These are phyloP conservation scores for Scenedesmus sp. DNA, from an alignment of 163 green algal genomes.

Conservation along the genomic window DNA sequence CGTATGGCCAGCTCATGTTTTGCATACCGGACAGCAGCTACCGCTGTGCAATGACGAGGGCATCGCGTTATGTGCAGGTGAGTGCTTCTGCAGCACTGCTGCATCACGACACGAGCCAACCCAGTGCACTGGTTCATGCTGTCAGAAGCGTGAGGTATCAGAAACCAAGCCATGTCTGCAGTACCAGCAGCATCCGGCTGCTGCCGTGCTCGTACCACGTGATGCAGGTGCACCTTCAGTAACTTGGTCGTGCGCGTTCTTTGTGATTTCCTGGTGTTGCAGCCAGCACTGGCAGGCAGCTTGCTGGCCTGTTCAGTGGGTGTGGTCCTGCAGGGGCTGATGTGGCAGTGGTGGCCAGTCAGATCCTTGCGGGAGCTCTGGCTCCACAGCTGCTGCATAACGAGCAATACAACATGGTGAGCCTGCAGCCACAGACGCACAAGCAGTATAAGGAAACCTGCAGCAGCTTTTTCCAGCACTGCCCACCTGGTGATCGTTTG, in stretches of 20 bases:
- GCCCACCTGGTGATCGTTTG: no score
- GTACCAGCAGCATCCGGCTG: not conserved
- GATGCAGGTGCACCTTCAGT: not conserved
- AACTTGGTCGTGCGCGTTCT: not conserved
- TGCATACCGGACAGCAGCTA: not conserved
- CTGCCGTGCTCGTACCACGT: constrained; percentile 2
- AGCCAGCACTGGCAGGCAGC: not conserved
- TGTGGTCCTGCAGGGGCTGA: constrained; percentile 1
- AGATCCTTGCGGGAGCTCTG: not conserved
- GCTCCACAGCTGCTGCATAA: not conserved
- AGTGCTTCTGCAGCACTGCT: no score
- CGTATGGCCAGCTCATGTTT: not conserved
- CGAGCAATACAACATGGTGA: constrained; percentile 19
- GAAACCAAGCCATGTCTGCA: not conserved
- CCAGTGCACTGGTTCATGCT: not conserved
- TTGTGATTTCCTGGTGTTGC: not conserved
- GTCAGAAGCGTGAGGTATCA: not conserved
- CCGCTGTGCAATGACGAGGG: not conserved
- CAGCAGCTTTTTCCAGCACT: no score
- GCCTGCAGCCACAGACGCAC: not conserved
- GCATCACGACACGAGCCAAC: not conserved
- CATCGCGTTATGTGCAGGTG: not conserved
- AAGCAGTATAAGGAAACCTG: not conserved
- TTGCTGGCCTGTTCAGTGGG: constrained; percentile 38
- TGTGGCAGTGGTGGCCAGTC: not conserved